Evolutionary conservation across 257 asterid species (phyloP).

Genomic region (Primulina huaijiensis): DNA sequence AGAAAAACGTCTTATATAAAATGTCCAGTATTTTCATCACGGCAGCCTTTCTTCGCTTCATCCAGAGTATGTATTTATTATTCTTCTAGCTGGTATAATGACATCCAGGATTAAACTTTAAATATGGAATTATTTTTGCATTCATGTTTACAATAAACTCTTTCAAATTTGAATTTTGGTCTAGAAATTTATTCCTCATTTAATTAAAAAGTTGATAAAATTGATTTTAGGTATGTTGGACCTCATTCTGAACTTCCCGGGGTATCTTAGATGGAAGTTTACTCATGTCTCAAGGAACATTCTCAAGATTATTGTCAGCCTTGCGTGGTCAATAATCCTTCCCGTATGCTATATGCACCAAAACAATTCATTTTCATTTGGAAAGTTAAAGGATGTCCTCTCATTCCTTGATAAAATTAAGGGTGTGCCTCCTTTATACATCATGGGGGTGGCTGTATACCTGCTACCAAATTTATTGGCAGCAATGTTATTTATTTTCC

Average conservation of each 20-base stretch:
- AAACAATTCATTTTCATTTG: slow-evolving; percentile 41
- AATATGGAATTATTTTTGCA: no score
- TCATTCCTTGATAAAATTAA: slow-evolving; percentile 62
- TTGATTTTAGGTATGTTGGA: slow-evolving; percentile 70
- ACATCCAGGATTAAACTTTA: background rate
- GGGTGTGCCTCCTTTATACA: slow-evolving; percentile 87
- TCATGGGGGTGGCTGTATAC: slow-evolving; percentile 70
- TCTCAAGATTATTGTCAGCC: slow-evolving; percentile 77
- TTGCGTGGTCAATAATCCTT: slow-evolving; percentile 79
- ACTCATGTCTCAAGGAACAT: slow-evolving; percentile 64
- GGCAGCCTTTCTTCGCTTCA: slow-evolving; percentile 78
- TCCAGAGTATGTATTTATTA: slow-evolving; percentile 66
- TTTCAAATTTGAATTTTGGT: slow-evolving; percentile 14
- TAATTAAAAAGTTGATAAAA: slow-evolving; percentile 25
- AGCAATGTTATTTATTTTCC: slow-evolving; percentile 69
- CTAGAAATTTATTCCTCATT: slow-evolving; percentile 21
- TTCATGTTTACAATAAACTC: slow-evolving; percentile 12
- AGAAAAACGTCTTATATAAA: slow-evolving; percentile 46
- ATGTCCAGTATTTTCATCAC: slow-evolving; percentile 90
- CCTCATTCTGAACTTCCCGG: slow-evolving; percentile 80
- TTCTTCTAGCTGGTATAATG: slow-evolving; percentile 5
- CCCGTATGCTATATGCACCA: slow-evolving; percentile 67
- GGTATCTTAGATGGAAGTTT: slow-evolving; percentile 84
- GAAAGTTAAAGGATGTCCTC: slow-evolving; percentile 40
- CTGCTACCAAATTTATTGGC: slow-evolving; percentile 79